phyloP scores from a whole-genome alignment of 129 eudicot species.

The Helichrysum umbraculigerum region DNA sequence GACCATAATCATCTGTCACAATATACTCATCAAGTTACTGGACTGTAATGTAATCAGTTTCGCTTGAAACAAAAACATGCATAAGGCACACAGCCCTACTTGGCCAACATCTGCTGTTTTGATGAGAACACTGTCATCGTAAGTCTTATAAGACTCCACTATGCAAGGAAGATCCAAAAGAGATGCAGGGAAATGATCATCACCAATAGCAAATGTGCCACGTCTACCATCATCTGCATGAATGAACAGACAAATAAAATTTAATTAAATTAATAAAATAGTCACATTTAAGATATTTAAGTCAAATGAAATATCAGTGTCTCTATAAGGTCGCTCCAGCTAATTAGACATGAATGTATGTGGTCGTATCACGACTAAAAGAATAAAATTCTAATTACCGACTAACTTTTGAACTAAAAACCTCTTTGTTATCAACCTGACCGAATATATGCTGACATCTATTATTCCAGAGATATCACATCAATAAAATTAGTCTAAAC shows the following conservation, averaged over 20 bases:
- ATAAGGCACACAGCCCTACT: conserved; percentile 38
- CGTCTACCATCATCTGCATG: conserved; percentile 85
- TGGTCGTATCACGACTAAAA: background rate
- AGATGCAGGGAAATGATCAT: conserved; percentile 72
- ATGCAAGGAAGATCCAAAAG: conserved; percentile 86
- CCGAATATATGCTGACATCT: no score
- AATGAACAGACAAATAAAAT: conserved; percentile 4
- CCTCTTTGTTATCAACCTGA: background rate
- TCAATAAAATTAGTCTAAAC: background rate
- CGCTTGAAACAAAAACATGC: conserved; percentile 10
- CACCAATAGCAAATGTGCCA: conserved; percentile 70
- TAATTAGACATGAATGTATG: background rate
- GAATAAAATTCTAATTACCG: background rate
- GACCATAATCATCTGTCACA: conserved; percentile 83
- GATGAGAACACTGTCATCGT: conserved; percentile 80
- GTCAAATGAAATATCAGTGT: background rate
- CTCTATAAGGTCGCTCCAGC: background rate
- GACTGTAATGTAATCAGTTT: background rate
- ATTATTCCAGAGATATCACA: background rate
- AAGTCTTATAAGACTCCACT: conserved; percentile 87
- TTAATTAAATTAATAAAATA: background rate
- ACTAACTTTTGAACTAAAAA: background rate
- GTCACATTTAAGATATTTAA: background rate
- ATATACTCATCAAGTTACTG: conserved; percentile 10
- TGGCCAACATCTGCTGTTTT: conserved; percentile 95